Conservation (phyloP, 306 rosid species). For the Datisca glomerata region DNA sequence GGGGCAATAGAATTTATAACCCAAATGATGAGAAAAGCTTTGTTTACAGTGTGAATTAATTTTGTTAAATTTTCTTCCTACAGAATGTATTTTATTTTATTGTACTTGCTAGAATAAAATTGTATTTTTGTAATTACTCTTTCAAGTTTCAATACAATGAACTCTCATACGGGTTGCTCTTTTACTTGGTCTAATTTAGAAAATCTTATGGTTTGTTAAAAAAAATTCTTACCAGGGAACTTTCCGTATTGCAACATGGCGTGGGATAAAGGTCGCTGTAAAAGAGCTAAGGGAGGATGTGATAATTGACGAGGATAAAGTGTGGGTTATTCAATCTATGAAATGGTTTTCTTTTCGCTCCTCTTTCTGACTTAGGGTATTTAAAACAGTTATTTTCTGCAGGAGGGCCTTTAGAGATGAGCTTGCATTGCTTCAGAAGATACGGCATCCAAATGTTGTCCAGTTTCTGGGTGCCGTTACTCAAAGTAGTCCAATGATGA, state of each 20-base stretch:
- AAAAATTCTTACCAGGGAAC: too few species aligned
- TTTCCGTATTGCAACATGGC: constrained; percentile 74
- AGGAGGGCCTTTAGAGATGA: constrained; percentile 90
- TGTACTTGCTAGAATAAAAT: too few species aligned
- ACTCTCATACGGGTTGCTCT: too few species aligned
- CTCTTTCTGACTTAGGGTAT: constrained; percentile 1
- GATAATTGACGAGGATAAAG: constrained; percentile 58
- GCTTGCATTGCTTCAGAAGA: constrained; percentile 85
- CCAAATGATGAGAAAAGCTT: too few species aligned
- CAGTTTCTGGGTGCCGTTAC: constrained; percentile 99
- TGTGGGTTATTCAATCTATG: constrained; percentile 36
- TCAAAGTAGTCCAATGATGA: constrained; percentile 98
- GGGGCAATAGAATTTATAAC: too few species aligned
- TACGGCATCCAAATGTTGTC: constrained; percentile 94
- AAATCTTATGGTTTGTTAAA: too few species aligned
- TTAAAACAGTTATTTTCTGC: constrained; percentile 19
- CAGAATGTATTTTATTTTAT: too few species aligned
- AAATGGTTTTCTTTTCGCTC: not conserved
- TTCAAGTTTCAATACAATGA: too few species aligned
- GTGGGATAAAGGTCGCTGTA: constrained; percentile 89
- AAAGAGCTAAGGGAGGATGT: constrained; percentile 72
- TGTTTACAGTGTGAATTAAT: too few species aligned
- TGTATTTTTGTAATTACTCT: too few species aligned
- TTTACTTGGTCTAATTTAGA: too few species aligned
- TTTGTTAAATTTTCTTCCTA: too few species aligned